A percentile compares a stretch with the other conserved stretches of the same genome.
Evolutionary conservation across 176 grass and related monocot species (phyloP).

Genomic region (Hsuehochloa calcarea): DNA sequence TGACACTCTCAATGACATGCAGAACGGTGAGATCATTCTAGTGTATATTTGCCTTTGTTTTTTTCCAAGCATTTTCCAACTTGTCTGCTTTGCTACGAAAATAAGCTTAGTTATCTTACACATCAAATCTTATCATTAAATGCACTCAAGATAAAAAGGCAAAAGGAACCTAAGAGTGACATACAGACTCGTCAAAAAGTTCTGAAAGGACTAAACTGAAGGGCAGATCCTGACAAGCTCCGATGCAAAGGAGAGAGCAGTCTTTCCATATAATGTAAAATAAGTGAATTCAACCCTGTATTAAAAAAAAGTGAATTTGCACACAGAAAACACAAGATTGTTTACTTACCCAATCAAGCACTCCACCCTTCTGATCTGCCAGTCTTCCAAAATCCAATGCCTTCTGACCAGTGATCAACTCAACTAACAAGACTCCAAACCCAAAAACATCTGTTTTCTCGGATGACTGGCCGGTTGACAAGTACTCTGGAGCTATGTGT

Average conservation of each 20-base stretch:
- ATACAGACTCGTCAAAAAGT: background rate
- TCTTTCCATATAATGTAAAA: background rate
- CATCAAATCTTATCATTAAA: background rate
- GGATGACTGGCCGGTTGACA: slow-evolving; percentile 94
- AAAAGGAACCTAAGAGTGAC: background rate
- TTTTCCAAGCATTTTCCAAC: background rate
- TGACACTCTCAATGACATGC: background rate
- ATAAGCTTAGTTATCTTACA: background rate
- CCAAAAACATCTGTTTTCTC: slow-evolving; percentile 99
- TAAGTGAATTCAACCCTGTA: background rate
- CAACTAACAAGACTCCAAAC: slow-evolving; percentile 86
- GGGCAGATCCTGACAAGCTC: background rate
- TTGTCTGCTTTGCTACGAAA: background rate
- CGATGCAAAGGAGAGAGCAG: background rate
- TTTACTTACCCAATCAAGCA: slow-evolving; percentile 86
- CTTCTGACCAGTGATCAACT: slow-evolving; percentile 94
- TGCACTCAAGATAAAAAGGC: background rate
- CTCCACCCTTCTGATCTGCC: slow-evolving; percentile 81
- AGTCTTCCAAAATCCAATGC: slow-evolving; percentile 87
- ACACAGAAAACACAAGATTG: background rate
- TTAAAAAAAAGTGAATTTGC: background rate
- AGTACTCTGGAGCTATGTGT: slow-evolving; percentile 95
- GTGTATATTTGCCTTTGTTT: background rate
- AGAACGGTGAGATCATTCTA: background rate
- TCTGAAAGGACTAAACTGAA: background rate